These are phyloP conservation scores for Pinus albicaulis DNA, from an alignment of 75 land plant species.

Conservation along the genomic window DNA sequence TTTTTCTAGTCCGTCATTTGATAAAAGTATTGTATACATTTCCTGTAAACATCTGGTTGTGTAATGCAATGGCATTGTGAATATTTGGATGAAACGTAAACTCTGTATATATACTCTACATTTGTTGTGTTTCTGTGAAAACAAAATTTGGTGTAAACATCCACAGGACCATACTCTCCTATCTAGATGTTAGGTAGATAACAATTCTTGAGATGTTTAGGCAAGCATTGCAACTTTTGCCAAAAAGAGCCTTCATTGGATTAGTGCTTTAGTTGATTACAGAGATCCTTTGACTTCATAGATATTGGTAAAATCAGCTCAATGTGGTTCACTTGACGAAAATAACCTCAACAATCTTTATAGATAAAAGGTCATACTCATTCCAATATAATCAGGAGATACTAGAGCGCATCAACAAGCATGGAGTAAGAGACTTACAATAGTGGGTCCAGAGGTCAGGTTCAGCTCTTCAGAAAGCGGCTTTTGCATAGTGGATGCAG, in stretches of 20 bases:
- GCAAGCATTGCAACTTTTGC: too few species aligned
- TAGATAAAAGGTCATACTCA: background rate
- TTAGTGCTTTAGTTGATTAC: background rate
- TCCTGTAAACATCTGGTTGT: too few species aligned
- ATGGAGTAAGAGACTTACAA: slow-evolving; percentile 42
- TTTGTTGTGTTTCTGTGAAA: too few species aligned
- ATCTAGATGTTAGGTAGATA: too few species aligned
- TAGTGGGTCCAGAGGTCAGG: slow-evolving; percentile 69
- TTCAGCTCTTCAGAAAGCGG: slow-evolving; percentile 61
- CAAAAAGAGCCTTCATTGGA: background rate
- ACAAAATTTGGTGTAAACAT: too few species aligned
- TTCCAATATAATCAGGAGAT: background rate
- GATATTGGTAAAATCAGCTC: background rate
- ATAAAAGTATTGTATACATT: too few species aligned
- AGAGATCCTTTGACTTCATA: background rate
- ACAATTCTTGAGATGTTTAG: too few species aligned
- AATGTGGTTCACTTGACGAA: background rate
- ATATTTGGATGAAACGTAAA: too few species aligned
- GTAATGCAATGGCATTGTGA: too few species aligned
- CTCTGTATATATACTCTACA: too few species aligned
- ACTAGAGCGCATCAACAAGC: background rate
- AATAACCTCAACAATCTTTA: background rate
- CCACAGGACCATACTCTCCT: too few species aligned
- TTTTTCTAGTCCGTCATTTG: too few species aligned
- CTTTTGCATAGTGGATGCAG: slow-evolving; percentile 86